phyloP scores from a whole-genome alignment of 208 protist genomes.

The Trypanosoma conorhini region DNA sequence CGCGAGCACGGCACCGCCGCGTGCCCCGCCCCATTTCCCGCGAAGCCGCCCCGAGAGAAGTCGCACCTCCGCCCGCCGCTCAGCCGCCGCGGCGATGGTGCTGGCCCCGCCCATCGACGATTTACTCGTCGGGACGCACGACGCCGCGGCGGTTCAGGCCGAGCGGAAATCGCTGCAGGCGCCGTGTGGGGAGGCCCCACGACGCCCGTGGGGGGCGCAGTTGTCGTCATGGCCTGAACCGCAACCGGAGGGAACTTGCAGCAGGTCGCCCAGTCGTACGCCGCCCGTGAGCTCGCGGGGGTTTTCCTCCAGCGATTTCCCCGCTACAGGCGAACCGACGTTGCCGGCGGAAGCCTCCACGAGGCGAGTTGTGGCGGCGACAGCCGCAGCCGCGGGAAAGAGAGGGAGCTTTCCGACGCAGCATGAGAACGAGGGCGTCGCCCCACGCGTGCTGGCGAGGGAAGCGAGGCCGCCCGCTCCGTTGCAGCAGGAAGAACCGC shows the following conservation, averaged over 20 bases:
- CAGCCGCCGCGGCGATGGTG: not conserved
- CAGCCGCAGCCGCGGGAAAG: not conserved
- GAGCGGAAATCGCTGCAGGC: not conserved
- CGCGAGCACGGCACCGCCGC: conserved; percentile 34
- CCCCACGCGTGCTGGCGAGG: not conserved
- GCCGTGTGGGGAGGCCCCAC: not conserved
- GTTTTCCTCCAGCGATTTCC: not conserved
- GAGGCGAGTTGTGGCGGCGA: too few species aligned
- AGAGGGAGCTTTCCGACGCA: not conserved
- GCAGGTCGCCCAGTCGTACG: not conserved
- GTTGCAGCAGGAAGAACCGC: not conserved
- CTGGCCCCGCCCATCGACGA: not conserved
- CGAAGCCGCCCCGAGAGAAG: not conserved
- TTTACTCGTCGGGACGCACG: not conserved
- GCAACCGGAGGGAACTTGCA: not conserved
- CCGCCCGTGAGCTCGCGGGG: not conserved
- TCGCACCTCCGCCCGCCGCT: not conserved
- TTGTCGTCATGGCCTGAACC: not conserved
- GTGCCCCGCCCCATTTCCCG: not conserved
- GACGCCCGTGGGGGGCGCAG: not conserved
- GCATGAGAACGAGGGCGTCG: not conserved
- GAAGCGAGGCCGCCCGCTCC: not conserved
- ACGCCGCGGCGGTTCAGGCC: not conserved
- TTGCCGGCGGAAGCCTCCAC: not conserved
- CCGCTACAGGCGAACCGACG: not conserved